These are phyloP conservation scores for Bertia moriformis DNA, from an alignment of 2,329 filamentous ascomycete species.

Conservation along the genomic window DNA sequence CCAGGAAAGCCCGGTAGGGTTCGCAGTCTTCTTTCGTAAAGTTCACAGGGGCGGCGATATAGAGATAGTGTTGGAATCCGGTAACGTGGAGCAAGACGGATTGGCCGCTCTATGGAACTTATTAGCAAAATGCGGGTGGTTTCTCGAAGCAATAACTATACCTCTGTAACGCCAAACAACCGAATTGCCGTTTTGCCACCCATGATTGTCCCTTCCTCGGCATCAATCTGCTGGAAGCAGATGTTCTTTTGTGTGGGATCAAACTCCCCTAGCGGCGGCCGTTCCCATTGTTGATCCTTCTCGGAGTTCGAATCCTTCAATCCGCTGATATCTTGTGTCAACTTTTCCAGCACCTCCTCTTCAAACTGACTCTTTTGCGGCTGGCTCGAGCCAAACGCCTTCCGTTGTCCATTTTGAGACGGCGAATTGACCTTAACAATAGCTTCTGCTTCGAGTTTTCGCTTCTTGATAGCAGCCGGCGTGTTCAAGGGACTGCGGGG, in stretches of 20 bases:
- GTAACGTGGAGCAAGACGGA: slow-evolving; percentile 91
- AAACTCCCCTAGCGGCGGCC: slow-evolving; percentile 36
- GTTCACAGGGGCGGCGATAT: slow-evolving; percentile 70
- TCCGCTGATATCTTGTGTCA: slow-evolving; percentile 81
- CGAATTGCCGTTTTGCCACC: slow-evolving; percentile 69
- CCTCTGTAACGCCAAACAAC: slow-evolving; percentile 73
- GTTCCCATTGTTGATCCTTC: slow-evolving; percentile 83
- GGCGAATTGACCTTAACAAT: slow-evolving; percentile 39
- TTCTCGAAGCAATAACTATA: neutral
- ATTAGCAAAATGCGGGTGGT: neutral
- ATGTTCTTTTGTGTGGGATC: slow-evolving; percentile 49
- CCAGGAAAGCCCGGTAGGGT: slow-evolving; percentile 66
- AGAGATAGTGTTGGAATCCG: slow-evolving; percentile 91
- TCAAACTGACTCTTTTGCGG: slow-evolving; percentile 72
- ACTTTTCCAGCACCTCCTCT: slow-evolving; percentile 82
- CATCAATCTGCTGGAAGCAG: slow-evolving; percentile 92
- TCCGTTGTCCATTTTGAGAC: slow-evolving; percentile 48
- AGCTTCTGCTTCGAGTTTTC: slow-evolving; percentile 56
- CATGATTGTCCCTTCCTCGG: slow-evolving; percentile 71
- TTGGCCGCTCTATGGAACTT: slow-evolving; percentile 43
- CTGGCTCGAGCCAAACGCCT: slow-evolving; percentile 30
- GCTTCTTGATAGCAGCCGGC: slow-evolving; percentile 56
- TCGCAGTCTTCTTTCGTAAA: slow-evolving; percentile 70
- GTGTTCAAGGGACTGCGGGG: slow-evolving; percentile 43
- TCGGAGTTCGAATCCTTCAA: slow-evolving; percentile 79